A percentile compares a stretch with the other conserved stretches of the same genome.
phyloP scores from a whole-genome alignment of 1,284 basidiomycete species.

The Ustilago tritici region DNA sequence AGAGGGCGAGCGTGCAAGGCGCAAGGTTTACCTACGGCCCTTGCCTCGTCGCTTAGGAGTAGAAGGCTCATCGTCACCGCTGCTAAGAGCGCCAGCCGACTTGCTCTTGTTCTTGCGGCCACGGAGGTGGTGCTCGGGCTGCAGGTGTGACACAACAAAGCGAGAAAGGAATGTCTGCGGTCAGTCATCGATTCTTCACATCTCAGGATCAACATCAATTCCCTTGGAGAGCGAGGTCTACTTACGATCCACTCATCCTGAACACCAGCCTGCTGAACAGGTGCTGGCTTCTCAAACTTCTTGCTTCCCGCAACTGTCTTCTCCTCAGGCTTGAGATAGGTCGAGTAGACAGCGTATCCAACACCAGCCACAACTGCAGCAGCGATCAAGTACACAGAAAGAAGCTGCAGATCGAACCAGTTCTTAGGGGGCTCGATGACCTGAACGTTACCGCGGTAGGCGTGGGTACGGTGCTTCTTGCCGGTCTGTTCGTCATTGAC shows the following conservation, averaged over 20 bases:
- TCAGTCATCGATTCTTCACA: conserved; percentile 8
- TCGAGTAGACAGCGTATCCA: conserved; percentile 47
- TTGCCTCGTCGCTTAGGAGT: conserved; percentile 46
- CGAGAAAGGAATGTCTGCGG: neutral
- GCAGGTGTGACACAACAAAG: neutral
- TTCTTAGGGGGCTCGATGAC: conserved; percentile 66
- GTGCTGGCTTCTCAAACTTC: conserved; percentile 50
- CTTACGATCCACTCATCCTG: conserved; percentile 56
- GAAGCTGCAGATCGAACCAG: conserved; percentile 64
- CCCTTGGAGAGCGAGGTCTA: neutral
- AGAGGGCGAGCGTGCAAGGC: neutral
- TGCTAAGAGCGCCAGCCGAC: conserved; percentile 47
- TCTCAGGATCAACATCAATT: neutral
- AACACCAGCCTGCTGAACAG: conserved; percentile 27
- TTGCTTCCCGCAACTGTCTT: conserved; percentile 30
- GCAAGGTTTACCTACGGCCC: conserved; percentile 36
- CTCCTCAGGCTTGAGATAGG: conserved; percentile 43
- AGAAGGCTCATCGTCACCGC: conserved; percentile 51
- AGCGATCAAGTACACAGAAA: conserved; percentile 60
- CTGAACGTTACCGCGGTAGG: conserved; percentile 62
- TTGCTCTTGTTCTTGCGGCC: conserved; percentile 41
- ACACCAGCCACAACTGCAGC: conserved; percentile 40
- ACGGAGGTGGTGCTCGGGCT: conserved; percentile 49
- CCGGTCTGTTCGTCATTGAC: conserved; percentile 64
- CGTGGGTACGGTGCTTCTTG: conserved; percentile 62